A percentile compares a stretch with the other conserved stretches of the same genome.
These are phyloP conservation scores for Tuber calosporum DNA, from an alignment of 495 filamentous ascomycete species.

Conservation along the genomic window DNA sequence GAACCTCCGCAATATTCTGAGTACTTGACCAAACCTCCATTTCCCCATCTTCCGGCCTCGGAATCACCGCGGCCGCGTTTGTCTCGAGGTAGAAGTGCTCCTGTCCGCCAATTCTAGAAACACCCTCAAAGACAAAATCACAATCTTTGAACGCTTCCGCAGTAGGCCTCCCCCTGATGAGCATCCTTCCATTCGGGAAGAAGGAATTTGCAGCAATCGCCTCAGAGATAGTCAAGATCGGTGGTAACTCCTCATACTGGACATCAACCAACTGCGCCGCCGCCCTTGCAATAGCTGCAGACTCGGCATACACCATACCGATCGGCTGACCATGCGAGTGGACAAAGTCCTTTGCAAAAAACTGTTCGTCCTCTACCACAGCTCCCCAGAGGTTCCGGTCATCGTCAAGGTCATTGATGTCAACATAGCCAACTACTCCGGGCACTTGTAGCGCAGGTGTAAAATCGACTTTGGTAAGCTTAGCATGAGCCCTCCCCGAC, in stretches of 20 bases:
- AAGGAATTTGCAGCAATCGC: slow-evolving; percentile 45
- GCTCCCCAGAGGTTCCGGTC: slow-evolving; percentile 44
- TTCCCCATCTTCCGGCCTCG: slow-evolving; percentile 43
- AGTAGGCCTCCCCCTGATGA: slow-evolving; percentile 43
- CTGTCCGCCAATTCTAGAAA: slow-evolving; percentile 45
- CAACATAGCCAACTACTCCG: slow-evolving; percentile 47
- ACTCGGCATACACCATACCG: slow-evolving; percentile 46
- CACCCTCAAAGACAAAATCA: slow-evolving; percentile 43
- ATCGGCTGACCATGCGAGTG: slow-evolving; percentile 43
- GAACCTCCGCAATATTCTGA: slow-evolving; percentile 46
- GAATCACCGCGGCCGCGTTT: slow-evolving; percentile 44
- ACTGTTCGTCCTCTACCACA: slow-evolving; percentile 43
- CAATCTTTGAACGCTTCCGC: slow-evolving; percentile 43
- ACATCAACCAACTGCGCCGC: slow-evolving; percentile 43
- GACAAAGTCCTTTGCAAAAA: slow-evolving; percentile 45
- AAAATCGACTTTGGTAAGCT: slow-evolving; percentile 44
- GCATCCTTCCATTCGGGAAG: slow-evolving; percentile 37
- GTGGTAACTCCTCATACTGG: slow-evolving; percentile 44
- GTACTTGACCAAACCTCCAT: slow-evolving; percentile 46
- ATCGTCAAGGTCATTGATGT: slow-evolving; percentile 43
- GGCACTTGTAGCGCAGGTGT: slow-evolving; percentile 42
- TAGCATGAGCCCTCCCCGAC: slow-evolving; percentile 45
- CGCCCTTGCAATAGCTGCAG: slow-evolving; percentile 43
- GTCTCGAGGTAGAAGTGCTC: slow-evolving; percentile 48
- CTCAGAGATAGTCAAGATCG: slow-evolving; percentile 48